Percentiles rank a stretch among this genome's conserved stretches.
These are phyloP conservation scores for Tilletia indica DNA, from an alignment of 1,284 basidiomycete species.

Conservation along the genomic window DNA sequence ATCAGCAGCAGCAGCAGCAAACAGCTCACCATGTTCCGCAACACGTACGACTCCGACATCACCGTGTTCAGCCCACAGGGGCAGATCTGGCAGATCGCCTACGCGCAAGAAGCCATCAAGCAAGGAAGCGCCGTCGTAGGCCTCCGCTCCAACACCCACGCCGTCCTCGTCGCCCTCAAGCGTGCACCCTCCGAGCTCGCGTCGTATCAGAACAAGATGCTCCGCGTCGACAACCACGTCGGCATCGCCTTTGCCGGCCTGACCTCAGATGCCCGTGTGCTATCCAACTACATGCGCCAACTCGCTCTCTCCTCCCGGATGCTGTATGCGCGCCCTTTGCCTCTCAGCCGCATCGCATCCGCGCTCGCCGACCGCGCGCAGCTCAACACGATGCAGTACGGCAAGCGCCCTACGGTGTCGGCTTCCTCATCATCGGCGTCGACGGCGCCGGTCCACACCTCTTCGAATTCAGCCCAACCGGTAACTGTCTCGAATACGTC, in stretches of 20 bases:
- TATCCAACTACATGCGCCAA: slow-evolving; percentile 91
- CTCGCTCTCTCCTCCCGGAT: slow-evolving; percentile 94
- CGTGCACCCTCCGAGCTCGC: slow-evolving; percentile 98
- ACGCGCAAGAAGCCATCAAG: slow-evolving; percentile 98
- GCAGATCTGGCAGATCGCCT: slow-evolving; percentile 87
- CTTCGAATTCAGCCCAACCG: slow-evolving; percentile 96
- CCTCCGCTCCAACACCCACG: slow-evolving; percentile 89
- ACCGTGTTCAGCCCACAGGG: slow-evolving; percentile 51
- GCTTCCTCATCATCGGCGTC: slow-evolving; percentile 93
- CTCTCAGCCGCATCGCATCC: slow-evolving; percentile 86
- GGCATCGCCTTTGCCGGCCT: slow-evolving; percentile 97
- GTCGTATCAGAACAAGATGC: slow-evolving; percentile 99
- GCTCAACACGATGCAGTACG: slow-evolving; percentile 98
- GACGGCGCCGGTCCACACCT: slow-evolving; percentile 94
- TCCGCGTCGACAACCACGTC: slow-evolving; percentile 97
- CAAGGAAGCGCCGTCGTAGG: slow-evolving; percentile 98
- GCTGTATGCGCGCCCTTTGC: slow-evolving; percentile 90
- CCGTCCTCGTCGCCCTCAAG: slow-evolving; percentile 91
- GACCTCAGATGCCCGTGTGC: slow-evolving; percentile 92
- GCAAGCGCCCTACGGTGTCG: slow-evolving; percentile 94
- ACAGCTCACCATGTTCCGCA: slow-evolving; percentile 38
- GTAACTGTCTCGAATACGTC: slow-evolving; percentile 96
- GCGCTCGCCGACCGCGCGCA: slow-evolving; percentile 98
- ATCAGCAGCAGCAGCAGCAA: neutral
- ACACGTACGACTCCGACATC: slow-evolving; percentile 55